phyloP scores from a whole-genome alignment of 2,329 filamentous ascomycete species.

The Nothophoma quercina region DNA sequence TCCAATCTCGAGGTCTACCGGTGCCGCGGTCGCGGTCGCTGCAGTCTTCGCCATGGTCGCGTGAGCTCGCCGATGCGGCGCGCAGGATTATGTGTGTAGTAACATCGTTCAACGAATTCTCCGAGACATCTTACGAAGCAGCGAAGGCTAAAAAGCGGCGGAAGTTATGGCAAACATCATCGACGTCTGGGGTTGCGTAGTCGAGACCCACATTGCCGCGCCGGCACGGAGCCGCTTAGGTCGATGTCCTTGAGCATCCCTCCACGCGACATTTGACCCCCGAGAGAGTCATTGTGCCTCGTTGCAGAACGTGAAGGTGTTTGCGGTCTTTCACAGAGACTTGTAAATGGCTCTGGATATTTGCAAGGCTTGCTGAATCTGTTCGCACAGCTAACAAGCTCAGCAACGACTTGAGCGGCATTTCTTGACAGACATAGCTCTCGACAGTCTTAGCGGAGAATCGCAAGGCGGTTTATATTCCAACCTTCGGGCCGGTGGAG shows the following conservation, averaged over 20 bases:
- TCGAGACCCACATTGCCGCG: conserved; percentile 13
- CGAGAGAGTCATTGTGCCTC: conserved; percentile 34
- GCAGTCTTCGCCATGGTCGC: conserved; percentile 4
- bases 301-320: conserved; percentile 73
- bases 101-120: conserved; percentile 7
- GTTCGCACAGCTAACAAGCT: too few species aligned
- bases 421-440: too few species aligned
- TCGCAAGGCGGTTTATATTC: too few species aligned
- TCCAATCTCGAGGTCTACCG: conserved; percentile 12
- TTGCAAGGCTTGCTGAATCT: too few species aligned
- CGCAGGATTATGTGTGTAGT: background rate
- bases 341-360: too few species aligned
- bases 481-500: too few species aligned
- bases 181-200: conserved; percentile 14
- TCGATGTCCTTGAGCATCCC: background rate
- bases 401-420: too few species aligned
- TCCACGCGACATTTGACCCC: too few species aligned
- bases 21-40: conserved; percentile 10
- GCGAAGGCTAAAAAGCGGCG: conserved; percentile 1
- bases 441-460: too few species aligned
- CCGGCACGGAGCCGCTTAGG: conserved; percentile 1
- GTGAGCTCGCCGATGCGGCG: background rate
- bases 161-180: conserved; percentile 7
- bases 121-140: background rate
- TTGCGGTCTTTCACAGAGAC: too few species aligned